Conservation (phyloP, 2,329 filamentous ascomycete genomes). For the Curvularia verruculosa region DNA sequence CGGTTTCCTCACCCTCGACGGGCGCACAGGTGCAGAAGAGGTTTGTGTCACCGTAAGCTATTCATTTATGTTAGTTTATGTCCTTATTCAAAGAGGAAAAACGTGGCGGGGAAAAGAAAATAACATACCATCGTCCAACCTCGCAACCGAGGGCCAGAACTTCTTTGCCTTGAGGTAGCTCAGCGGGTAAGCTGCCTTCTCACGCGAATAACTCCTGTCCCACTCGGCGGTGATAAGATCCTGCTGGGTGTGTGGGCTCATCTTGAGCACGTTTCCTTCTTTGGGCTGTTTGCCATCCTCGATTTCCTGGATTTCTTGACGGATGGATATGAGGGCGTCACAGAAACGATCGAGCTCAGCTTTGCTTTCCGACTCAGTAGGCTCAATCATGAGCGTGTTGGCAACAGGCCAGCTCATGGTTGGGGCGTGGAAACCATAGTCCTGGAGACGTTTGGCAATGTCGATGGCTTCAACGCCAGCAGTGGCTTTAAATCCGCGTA, state of each 20-base stretch:
- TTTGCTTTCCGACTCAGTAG: slow-evolving; percentile 91
- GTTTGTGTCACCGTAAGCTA: slow-evolving; percentile 88
- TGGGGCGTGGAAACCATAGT: slow-evolving; percentile 96
- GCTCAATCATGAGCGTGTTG: slow-evolving; percentile 97
- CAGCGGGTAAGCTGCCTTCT: slow-evolving; percentile 86
- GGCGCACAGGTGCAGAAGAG: slow-evolving; percentile 94
- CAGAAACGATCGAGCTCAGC: slow-evolving; percentile 93
- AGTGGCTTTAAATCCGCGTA: slow-evolving; percentile 80
- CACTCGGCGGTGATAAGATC: slow-evolving; percentile 80
- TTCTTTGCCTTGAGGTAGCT: slow-evolving; percentile 90
- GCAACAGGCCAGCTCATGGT: slow-evolving; percentile 97
- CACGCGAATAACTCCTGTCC: slow-evolving; percentile 79
- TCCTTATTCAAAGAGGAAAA: neutral
- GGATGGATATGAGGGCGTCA: slow-evolving; percentile 85
- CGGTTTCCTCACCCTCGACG: slow-evolving; percentile 60
- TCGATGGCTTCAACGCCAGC: slow-evolving; percentile 90
- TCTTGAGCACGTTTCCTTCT: slow-evolving; percentile 84
- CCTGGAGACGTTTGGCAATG: slow-evolving; percentile 93
- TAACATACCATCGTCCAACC: slow-evolving; percentile 85
- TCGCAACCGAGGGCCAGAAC: slow-evolving; percentile 90
- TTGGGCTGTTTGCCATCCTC: slow-evolving; percentile 79
- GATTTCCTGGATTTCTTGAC: slow-evolving; percentile 80
- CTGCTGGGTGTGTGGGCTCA: slow-evolving; percentile 82
- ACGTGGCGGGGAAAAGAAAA: neutral
- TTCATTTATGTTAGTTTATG: slow-evolving; percentile 27